Base-by-base conservation (phyloP, 768 basidiomycete genomes). In the Lactarius sp. region DNA sequence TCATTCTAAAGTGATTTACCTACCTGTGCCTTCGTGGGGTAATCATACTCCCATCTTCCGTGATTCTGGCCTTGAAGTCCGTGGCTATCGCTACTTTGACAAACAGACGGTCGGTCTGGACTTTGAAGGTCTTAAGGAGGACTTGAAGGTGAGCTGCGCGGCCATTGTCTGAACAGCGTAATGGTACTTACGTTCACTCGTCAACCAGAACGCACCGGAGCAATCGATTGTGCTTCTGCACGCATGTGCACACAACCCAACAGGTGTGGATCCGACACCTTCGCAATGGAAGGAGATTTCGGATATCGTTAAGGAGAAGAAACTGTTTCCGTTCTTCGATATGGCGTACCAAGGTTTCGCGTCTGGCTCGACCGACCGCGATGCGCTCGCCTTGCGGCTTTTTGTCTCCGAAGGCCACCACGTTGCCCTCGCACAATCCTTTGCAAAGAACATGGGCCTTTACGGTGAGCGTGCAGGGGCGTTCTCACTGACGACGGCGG, bases 341-440 rank as follows among this genome's bases (percentile, higher is more conserved):
- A 98, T 98, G 94, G 96, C 97, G 16, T 99, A 99, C 80, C 94
- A 97, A 77, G 97, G 97, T 56, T 99, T 99, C 74, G 96, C 97
- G 41, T 97, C 95, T 27, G 97, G 97, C 56, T 86, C 87, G 56
- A 94, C 92, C 68, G 74, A 86, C 68, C 86, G 85, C 60, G 97
- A 99, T 72, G 97, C 96, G 12, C 95, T 92, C 75, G 94, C 96
- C 37, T 85, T 98, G 62, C 90, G 96, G 68, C 85, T 96, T 78
- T 98, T 99, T 74, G 90, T 96, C 58, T 80, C 85, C 20, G 80
- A 93, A 74, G 92, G 93, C 27, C 94, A 97, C 78, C 88, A 94
- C 72, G 76, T 95, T 69, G 90, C 94, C 34, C 83, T 98, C 31
- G 83, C 90, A 67, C 97, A 99, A 75, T 94, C 92, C 42, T 99